Percentiles rank a stretch among this genome's conserved stretches.
Conservation (phyloP, 176 grass and related monocot species). For the Triticum dicoccoides region DNA sequence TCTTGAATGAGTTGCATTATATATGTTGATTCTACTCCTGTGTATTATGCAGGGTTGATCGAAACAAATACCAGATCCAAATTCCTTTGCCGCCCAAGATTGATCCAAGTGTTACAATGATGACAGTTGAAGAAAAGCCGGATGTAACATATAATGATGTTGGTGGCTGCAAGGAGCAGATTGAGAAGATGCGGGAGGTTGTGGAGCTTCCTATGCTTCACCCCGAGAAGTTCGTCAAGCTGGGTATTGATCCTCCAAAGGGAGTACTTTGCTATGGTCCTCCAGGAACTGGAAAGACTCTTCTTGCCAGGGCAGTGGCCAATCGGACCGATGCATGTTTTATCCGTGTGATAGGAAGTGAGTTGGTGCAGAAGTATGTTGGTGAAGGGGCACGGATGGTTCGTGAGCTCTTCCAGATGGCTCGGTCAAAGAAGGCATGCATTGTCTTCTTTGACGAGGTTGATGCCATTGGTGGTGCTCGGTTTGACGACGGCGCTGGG, state of each 20-base stretch:
- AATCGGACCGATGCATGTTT: constrained; percentile 76
- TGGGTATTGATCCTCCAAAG: constrained; percentile 72
- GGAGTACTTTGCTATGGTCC: constrained; percentile 78
- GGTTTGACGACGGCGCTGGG: constrained; percentile 65
- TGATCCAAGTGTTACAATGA: constrained; percentile 86
- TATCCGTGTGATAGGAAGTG: constrained; percentile 77
- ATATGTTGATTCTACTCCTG: neutral
- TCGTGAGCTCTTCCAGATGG: constrained; percentile 73
- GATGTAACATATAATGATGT: constrained; percentile 84
- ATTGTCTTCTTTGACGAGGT: constrained; percentile 88
- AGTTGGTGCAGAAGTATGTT: constrained; percentile 72
- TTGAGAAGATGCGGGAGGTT: constrained; percentile 79
- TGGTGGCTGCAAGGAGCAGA: constrained; percentile 80
- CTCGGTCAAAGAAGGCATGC: constrained; percentile 74
- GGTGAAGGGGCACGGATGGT: constrained; percentile 68
- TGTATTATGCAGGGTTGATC: constrained; percentile 63
- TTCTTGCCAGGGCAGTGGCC: constrained; percentile 66
- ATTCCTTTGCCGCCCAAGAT: constrained; percentile 77
- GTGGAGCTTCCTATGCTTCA: constrained; percentile 86
- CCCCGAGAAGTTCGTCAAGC: constrained; percentile 71
- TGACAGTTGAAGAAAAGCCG: constrained; percentile 83
- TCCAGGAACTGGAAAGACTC: constrained; percentile 71
- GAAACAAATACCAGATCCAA: constrained; percentile 78
- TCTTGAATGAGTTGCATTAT: neutral
- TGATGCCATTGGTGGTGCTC: constrained; percentile 76